A percentile compares a stretch with the other conserved stretches of the same genome.
phyloP scores from a whole-genome alignment of 257 asterid genomes.

The Ajuga chamaepitys region DNA sequence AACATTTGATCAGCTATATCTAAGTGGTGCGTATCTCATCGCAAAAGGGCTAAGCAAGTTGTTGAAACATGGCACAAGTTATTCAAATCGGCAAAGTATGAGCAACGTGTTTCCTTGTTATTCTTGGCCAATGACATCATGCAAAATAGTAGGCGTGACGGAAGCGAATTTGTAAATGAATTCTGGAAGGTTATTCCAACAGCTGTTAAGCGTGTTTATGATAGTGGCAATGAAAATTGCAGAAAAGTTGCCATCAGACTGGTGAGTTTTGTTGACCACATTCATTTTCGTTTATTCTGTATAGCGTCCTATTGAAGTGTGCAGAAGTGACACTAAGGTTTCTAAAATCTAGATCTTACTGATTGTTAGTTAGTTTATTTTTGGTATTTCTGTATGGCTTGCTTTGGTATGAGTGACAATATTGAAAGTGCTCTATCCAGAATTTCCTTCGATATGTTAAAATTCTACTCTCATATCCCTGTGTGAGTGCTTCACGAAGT shows the following conservation, averaged over 20 bases:
- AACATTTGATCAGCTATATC: slow-evolving; percentile 71
- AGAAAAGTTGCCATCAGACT: slow-evolving; percentile 82
- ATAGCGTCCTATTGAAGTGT: background rate
- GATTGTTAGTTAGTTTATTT: background rate
- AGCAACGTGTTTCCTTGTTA: slow-evolving; percentile 73
- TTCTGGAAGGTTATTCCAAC: slow-evolving; percentile 94
- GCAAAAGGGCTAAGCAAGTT: slow-evolving; percentile 82
- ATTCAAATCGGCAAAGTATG: slow-evolving; percentile 66
- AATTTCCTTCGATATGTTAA: background rate
- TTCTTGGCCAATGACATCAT: slow-evolving; percentile 87
- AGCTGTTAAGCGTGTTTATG: slow-evolving; percentile 58
- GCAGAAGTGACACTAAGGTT: background rate
- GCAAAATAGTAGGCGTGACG: slow-evolving; percentile 96
- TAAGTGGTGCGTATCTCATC: slow-evolving; percentile 76
- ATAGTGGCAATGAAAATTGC: slow-evolving; percentile 52
- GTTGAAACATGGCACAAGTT: slow-evolving; percentile 87
- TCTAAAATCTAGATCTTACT: background rate
- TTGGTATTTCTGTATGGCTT: background rate
- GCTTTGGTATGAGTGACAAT: slow-evolving; percentile 3
- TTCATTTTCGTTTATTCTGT: slow-evolving; percentile 5
- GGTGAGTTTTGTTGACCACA: slow-evolving; percentile 35
- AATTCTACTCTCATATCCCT: background rate
- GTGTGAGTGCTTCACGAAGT: background rate
- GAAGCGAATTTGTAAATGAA: slow-evolving; percentile 92
- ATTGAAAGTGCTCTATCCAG: background rate